Percentiles rank a stretch among this genome's conserved stretches.
Conservation (phyloP, 768 basidiomycete species). For the Suillus lakei region DNA sequence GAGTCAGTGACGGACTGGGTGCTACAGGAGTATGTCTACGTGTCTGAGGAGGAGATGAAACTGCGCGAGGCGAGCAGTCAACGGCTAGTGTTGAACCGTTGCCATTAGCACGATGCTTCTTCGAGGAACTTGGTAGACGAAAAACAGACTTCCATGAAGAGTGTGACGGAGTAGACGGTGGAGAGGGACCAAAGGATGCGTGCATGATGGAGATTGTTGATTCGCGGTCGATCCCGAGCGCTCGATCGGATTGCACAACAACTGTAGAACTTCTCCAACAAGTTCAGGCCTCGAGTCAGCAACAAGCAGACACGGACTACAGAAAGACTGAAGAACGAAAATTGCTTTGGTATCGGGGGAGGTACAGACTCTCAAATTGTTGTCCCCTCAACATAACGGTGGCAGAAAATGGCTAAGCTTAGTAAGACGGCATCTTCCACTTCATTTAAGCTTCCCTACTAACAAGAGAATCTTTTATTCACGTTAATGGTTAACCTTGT, state of each 20-base stretch:
- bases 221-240: slow-evolving; percentile 31
- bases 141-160: slow-evolving; percentile 75
- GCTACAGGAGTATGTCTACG: slow-evolving; percentile 37
- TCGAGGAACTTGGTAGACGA: slow-evolving; percentile 69
- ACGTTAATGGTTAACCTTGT: background rate
- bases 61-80: slow-evolving; percentile 45
- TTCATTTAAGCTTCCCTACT: slow-evolving; percentile 13
- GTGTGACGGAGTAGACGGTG: slow-evolving; percentile 30
- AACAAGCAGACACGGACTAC: background rate
- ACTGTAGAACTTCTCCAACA: background rate
- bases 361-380: slow-evolving; percentile 10
- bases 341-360: slow-evolving; percentile 10
- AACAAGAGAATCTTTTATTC: slow-evolving; percentile 1
- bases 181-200: slow-evolving; percentile 21
- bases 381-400: slow-evolving; percentile 22
- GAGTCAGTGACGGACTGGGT: slow-evolving; percentile 55
- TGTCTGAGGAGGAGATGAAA: slow-evolving; percentile 34
- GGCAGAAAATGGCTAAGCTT: slow-evolving; percentile 23
- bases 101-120: slow-evolving; percentile 48
- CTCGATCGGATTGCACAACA: slow-evolving; percentile 21
- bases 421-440: slow-evolving; percentile 37
- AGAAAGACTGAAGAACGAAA: slow-evolving; percentile 10
- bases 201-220: slow-evolving; percentile 27
- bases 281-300: background rate
- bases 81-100: slow-evolving; percentile 51